These are phyloP conservation scores for Trichoderma hamatum DNA, from an alignment of 2,329 filamentous ascomycete genomes.

Conservation along the genomic window DNA sequence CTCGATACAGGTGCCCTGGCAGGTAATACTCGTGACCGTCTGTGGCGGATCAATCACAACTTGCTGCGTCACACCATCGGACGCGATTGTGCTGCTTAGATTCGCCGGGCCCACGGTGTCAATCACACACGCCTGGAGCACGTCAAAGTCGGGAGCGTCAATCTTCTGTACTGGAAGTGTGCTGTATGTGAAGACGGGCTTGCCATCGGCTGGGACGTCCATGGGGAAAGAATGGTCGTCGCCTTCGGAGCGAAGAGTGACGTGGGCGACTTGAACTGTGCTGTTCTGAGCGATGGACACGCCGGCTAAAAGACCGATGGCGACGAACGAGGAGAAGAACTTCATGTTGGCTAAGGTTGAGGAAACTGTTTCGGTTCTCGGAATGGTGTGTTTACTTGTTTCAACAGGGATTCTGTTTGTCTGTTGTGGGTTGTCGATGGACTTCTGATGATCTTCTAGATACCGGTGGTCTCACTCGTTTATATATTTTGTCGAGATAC, in stretches of 20 bases:
- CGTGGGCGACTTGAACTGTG: conserved; percentile 42
- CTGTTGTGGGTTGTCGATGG: background rate
- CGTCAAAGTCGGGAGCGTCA: conserved; percentile 49
- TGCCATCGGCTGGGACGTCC: conserved; percentile 48
- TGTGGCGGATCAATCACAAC: conserved; percentile 50
- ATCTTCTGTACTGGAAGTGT: conserved; percentile 45
- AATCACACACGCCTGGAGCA: conserved; percentile 49
- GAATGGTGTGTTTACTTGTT: background rate
- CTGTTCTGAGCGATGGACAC: conserved; percentile 16
- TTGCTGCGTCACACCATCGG: conserved; percentile 41
- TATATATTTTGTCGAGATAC: background rate
- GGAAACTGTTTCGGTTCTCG: background rate
- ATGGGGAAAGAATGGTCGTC: conserved; percentile 44
- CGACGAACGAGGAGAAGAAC: conserved; percentile 24
- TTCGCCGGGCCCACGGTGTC: conserved; percentile 39
- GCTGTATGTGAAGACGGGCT: conserved; percentile 43
- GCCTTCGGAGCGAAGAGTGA: conserved; percentile 44
- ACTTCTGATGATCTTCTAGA: background rate
- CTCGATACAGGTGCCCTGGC: conserved; percentile 47
- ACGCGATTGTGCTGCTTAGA: conserved; percentile 34
- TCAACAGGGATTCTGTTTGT: background rate
- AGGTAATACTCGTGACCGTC: conserved; percentile 48
- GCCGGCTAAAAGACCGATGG: conserved; percentile 26
- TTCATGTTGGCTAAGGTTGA: conserved; percentile 31
- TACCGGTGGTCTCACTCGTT: background rate